Conservation (phyloP, 1,139 yeast species). For the Candida sp. region DNA sequence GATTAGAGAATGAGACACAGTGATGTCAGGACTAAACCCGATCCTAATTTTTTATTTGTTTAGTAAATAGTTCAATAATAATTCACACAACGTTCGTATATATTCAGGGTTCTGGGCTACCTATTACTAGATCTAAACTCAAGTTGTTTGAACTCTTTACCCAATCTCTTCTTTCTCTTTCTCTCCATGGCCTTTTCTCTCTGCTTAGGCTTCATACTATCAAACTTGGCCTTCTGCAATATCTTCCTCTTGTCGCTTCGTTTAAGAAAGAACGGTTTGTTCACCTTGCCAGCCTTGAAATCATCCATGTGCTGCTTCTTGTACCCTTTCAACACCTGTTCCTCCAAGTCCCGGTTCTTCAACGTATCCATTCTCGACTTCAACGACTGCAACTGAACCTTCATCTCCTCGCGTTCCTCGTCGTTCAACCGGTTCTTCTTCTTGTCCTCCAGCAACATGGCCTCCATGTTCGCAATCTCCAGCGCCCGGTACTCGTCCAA, state of each 20-base stretch:
- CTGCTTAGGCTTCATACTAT: constrained; percentile 80
- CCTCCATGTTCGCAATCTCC: constrained; percentile 68
- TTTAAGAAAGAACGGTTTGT: constrained; percentile 67
- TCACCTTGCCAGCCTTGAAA: constrained; percentile 52
- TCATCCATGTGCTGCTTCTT: constrained; percentile 51
- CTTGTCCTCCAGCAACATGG: constrained; percentile 54
- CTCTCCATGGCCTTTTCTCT: constrained; percentile 90
- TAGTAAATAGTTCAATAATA: constrained; percentile 9
- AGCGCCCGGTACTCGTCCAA: constrained; percentile 81
- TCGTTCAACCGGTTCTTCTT: constrained; percentile 54
- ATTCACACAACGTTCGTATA: background rate
- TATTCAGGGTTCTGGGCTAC: background rate
- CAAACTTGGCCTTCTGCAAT: constrained; percentile 88
- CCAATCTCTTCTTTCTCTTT: constrained; percentile 91
- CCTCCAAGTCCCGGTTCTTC: constrained; percentile 77
- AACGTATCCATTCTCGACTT: constrained; percentile 80
- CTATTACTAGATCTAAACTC: constrained; percentile 44
- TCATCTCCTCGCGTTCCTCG: constrained; percentile 57
- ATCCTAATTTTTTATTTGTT: background rate
- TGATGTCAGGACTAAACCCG: background rate
- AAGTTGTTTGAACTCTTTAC: constrained; percentile 86
- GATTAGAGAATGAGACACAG: background rate
- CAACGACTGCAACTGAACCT: constrained; percentile 59
- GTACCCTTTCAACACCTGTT: constrained; percentile 58
- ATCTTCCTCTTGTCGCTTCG: constrained; percentile 83